phyloP scores from a whole-genome alignment of 768 basidiomycete genomes.

The Termitomyces sp. region DNA sequence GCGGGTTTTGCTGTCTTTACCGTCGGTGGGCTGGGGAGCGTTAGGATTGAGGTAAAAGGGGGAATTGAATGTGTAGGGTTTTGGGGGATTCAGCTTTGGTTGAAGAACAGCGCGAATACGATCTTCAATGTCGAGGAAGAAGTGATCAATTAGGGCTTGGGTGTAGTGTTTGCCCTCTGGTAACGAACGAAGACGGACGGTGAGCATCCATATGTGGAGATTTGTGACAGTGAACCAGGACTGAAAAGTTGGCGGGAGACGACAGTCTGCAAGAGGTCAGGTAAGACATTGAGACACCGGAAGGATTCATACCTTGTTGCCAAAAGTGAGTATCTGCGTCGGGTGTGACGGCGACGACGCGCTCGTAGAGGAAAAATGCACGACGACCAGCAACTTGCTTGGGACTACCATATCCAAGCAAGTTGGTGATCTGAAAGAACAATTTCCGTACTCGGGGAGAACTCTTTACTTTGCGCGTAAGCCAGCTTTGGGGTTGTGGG shows the following conservation, averaged over 20 bases:
- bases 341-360: conserved; percentile 47
- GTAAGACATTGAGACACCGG: neutral
- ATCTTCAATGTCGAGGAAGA: conserved; percentile 91
- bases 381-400: conserved; percentile 57
- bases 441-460: conserved; percentile 40
- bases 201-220: conserved; percentile 87
- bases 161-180: conserved; percentile 66
- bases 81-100: conserved; percentile 34
- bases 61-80: conserved; percentile 41
- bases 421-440: conserved; percentile 41
- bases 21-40: conserved; percentile 13
- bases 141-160: conserved; percentile 87
- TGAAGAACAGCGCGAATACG: conserved; percentile 79
- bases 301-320: conserved; percentile 47
- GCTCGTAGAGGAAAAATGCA: conserved; percentile 52
- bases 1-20: conserved; percentile 13
- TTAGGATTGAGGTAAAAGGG: conserved; percentile 45
- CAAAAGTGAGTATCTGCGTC: conserved; percentile 61
- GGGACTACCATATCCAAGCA: conserved; percentile 55
- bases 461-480: conserved; percentile 45
- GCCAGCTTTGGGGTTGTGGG: conserved; percentile 32
- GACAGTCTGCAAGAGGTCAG: conserved; percentile 50
- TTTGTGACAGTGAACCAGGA: conserved; percentile 96
- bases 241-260: conserved; percentile 88
- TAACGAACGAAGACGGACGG: conserved; percentile 81